Base-by-base conservation (phyloP, 495 filamentous ascomycete species). In the Zalerion maritima region DNA sequence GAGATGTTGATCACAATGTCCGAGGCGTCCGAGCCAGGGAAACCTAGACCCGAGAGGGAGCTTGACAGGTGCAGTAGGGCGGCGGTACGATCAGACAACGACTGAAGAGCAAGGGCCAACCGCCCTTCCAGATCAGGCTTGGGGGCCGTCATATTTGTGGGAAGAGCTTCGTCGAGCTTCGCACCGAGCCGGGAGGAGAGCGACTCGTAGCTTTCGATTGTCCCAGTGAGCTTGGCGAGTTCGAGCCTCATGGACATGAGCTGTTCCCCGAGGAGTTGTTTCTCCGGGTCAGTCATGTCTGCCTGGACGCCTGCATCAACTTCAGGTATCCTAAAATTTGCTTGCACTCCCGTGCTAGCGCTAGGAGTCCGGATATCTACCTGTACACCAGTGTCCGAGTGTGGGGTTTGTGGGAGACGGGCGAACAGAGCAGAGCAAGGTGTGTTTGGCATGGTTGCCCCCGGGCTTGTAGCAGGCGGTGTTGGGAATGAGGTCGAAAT, bases 1-100 rank as follows among this genome's bases (percentile, higher is more conserved):
- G 54, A 54, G 13, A 81, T 62, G 1, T 64, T 55, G 0, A 49
- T 26, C 5, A 81, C 39, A 14, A 66, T 58, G n/a, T 69, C 67
- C 11, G 58, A 38, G 0, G 56, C 48, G 34, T 54, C 54, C 0
- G 40, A 25, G 6, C 69, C 65, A 0, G 54, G 40, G 35, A 81
- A 81, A 1, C 75, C 75, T 0, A 79, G 51, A 7, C 29, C 41
- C 3, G 40, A 51, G 18, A 78, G 54, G 2, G 49, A 49, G 0
- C 40, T 18, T 33, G 47, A 38, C n/a, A 64, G 38, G 9, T 49
- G 32, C 1, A 37, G 6, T 1, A 62, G 46, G 1, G 52, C 49
- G 3, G 55, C 44, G 0, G 60, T 55, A 9, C 49, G 46, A 41
- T 59, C 55, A 0, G 55, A 54, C 7, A 62, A 45, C 1, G 41